Evolutionary conservation across 176 grass and related monocot species (phyloP), one percentile per base, ranked within the genome.

Genomic region (Triticum turgidum): DNA sequence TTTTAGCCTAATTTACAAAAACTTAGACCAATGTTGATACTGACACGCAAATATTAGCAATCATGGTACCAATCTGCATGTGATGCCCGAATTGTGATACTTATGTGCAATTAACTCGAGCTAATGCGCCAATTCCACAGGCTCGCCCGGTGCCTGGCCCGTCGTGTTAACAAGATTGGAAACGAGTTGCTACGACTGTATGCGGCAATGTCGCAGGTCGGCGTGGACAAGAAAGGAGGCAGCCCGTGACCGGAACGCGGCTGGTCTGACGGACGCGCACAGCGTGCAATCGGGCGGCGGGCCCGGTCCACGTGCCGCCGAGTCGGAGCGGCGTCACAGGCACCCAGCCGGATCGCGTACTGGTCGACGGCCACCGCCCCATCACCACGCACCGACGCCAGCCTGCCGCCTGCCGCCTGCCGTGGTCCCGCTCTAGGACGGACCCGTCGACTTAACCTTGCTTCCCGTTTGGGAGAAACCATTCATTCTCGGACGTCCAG

Each of bases 281-380:
- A 75, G 79, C 13, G 9, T 5, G 51, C 51, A 63, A 20, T 65
- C 41, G 62, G 62, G 4, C 15, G 63, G 33, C 3, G 81, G 84
- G 45, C 11, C 86, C 91, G 66, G 56, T 78, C 89, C 91, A 91
- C 86, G 91, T 91, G 94, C 81, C 77, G 78, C 92, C 94, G 79
- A 87, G 77, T 87, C 69, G 84, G 91, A 83, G 42, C 80, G 54
- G 80, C 81, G 91, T 91, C 86, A 89, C 82, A 13, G 14, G 34
- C 64, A 62, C 10, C 68, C 33, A 72, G 14, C 78, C 33, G 41
- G 18, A 58, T 54, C 42, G 84, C 41, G 54, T 30, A 30, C 29
- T 30, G 29, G 29, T 58, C 68, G 63, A 71, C 37, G 54, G 66
- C 41, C 88, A 67, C 44, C 77, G 73, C 68, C 82, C 58, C 89